These are phyloP conservation scores for Akanthomyces dipterigenus DNA, from an alignment of 2,329 filamentous ascomycete species.

Conservation along the genomic window DNA sequence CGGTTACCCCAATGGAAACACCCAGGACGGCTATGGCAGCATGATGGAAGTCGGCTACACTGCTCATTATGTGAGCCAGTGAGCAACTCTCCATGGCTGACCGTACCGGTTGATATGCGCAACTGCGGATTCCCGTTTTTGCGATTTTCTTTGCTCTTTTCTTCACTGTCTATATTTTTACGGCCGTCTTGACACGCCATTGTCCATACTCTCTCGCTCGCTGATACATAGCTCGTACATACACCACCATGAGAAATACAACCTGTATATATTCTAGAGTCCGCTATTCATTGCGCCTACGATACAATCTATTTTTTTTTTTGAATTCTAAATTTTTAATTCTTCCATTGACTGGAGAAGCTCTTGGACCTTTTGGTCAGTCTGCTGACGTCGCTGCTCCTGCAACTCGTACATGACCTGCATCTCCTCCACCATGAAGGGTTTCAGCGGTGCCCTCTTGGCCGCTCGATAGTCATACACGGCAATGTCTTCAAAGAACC, in stretches of 20 bases:
- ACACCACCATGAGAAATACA: constrained; percentile 5
- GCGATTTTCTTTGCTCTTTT: background rate
- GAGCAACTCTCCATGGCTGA: background rate
- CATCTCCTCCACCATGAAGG: constrained; percentile 34
- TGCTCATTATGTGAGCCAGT: constrained; percentile 31
- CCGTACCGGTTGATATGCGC: background rate
- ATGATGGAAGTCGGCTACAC: constrained; percentile 49
- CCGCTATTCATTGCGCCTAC: background rate
- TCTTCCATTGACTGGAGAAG: constrained; percentile 12
- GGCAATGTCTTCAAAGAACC: constrained; percentile 70
- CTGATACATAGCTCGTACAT: constrained; percentile 5
- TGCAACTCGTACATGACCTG: constrained; percentile 29
- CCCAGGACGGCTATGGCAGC: constrained; percentile 37
- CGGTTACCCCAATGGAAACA: constrained; percentile 40
- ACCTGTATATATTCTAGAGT: constrained; percentile 8
- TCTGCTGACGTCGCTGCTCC: constrained; percentile 16
- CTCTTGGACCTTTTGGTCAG: constrained; percentile 16
- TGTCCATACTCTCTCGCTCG: constrained; percentile 4
- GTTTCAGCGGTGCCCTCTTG: constrained; percentile 31
- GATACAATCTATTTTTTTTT: too few species aligned
- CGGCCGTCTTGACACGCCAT: constrained; percentile 7
- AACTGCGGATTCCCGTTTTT: background rate
- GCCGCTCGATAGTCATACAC: constrained; percentile 56
- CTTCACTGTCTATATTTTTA: constrained; percentile 12
- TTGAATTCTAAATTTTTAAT: constrained; percentile 5